These are phyloP conservation scores for Zygoascus flipseniorum DNA, from an alignment of 805 yeast genomes.

Conservation along the genomic window DNA sequence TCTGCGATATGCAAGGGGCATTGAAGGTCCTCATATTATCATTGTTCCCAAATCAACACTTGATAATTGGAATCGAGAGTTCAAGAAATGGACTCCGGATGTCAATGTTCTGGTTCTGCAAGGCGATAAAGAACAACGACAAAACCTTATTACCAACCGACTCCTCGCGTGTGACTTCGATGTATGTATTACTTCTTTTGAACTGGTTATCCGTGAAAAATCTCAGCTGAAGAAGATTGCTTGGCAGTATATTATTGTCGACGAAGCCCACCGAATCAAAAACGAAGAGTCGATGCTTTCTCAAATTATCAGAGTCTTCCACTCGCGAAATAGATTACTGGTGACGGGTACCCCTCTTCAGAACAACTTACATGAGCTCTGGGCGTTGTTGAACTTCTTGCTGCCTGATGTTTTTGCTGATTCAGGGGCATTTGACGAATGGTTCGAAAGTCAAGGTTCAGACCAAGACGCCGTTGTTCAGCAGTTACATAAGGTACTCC, in stretches of 20 bases:
- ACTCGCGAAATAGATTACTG: constrained; percentile 72
- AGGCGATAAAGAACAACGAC: constrained; percentile 77
- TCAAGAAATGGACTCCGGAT: constrained; percentile 90
- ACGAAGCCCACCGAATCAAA: constrained; percentile 94
- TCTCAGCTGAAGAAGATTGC: constrained; percentile 65
- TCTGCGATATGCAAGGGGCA: constrained; percentile 60
- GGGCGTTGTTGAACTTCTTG: constrained; percentile 88
- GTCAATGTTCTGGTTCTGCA: constrained; percentile 77
- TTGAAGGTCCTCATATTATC: constrained; percentile 85
- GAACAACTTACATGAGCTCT: constrained; percentile 87
- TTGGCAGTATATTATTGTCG: constrained; percentile 92
- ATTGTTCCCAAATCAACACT: constrained; percentile 93
- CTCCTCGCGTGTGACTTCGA: constrained; percentile 73
- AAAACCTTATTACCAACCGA: constrained; percentile 45
- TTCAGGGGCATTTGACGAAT: constrained; percentile 80
- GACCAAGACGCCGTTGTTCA: constrained; percentile 76
- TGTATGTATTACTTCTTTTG: constrained; percentile 83
- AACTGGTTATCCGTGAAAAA: constrained; percentile 87
- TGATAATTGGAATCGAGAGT: constrained; percentile 95
- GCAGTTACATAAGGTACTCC: constrained; percentile 76
- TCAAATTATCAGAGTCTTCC: constrained; percentile 81
- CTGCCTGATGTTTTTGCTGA: constrained; percentile 95
- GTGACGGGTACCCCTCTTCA: constrained; percentile 97
- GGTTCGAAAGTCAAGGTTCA: constrained; percentile 55
- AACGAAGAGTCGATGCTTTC: constrained; percentile 88